Base-by-base conservation (phyloP, 176 grass and related monocot species). In the Eragrostis curvula region DNA sequence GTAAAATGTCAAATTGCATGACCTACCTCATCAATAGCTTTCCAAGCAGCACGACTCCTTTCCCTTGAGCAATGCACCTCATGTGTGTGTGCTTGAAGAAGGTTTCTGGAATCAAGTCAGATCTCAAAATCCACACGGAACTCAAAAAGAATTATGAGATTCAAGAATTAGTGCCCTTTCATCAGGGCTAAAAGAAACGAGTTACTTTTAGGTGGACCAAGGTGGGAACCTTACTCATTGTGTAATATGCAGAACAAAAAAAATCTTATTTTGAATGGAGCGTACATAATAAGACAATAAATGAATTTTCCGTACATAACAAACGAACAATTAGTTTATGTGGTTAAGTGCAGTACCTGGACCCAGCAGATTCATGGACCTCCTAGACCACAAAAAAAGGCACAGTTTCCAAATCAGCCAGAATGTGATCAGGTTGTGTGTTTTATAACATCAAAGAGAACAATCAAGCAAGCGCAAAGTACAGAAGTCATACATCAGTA, bases 31-130 rank as follows among this genome's bases (percentile, higher is more conserved):
- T 98, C 90, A 76, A 98, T 77, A 61, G 84, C 86, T 91, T 95
- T 88, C 92, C 92, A 98, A 60, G 96, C 87, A 79, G 82, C 85
- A 48, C 90, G 87, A 67, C 96, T 98, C 85, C 96, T 87, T 87
- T 95, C 92, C 77, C 92, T 98, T 58, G 96, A 98, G 78, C 96
- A 98, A 88, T 95, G 96, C 29, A 98, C 71, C 71, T 91, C 86
- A 79, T 75, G 74, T 75, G 68, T 86, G 14, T 98, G 60, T 29
- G 88, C 82, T 87, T 89, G 84, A 83, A 89, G 79, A 91, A 86
- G 81, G 82, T 64, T 79, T 84, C 96, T 98, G 79, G 51, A 83
- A 86, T 90, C 66, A 82, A 75, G 28, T 40, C n/a, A 48, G 66
- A 73, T 72, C 25, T 39, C 12, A 82, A 74, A 82, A 40, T 88